Percentiles rank a stretch among this genome's conserved stretches.
Conservation (phyloP, 1,139 yeast genomes). For the Zygoascus meyerae region DNA sequence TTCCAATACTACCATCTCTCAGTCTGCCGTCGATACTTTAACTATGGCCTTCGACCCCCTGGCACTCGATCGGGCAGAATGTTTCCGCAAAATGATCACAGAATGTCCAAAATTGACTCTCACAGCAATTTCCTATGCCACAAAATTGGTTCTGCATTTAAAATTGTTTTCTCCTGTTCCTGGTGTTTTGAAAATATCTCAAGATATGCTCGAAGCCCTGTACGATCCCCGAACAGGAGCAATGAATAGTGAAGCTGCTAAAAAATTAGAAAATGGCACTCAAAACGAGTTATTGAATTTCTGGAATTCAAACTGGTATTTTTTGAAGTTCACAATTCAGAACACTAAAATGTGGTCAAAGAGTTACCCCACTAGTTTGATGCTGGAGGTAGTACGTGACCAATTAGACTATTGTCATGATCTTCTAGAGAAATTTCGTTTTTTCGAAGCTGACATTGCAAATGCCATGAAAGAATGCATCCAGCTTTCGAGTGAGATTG, state of each 20-base stretch:
- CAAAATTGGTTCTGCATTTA: conserved; percentile 40
- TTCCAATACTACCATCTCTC: conserved; percentile 13
- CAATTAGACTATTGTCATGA: conserved; percentile 71
- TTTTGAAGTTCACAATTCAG: conserved; percentile 61
- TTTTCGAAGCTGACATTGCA: conserved; percentile 41
- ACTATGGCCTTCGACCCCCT: conserved; percentile 75
- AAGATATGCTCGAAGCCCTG: conserved; percentile 64
- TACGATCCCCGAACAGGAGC: conserved; percentile 64
- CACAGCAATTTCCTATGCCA: conserved; percentile 43
- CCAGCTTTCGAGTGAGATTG: background rate
- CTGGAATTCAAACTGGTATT: conserved; percentile 71
- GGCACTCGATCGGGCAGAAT: conserved; percentile 56
- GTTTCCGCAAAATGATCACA: conserved; percentile 51
- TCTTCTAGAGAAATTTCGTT: conserved; percentile 58
- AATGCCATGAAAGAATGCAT: conserved; percentile 14
- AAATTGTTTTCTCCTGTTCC: conserved; percentile 69
- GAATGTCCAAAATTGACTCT: conserved; percentile 42
- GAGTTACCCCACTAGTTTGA: conserved; percentile 48
- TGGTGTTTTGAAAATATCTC: conserved; percentile 62
- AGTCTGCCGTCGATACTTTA: conserved; percentile 60
- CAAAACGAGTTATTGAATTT: conserved; percentile 34
- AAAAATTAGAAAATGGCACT: conserved; percentile 23
- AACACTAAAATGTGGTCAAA: conserved; percentile 71
- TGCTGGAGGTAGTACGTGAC: conserved; percentile 81
- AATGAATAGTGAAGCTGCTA: conserved; percentile 29